Evolutionary conservation across 768 basidiomycete species (phyloP).

Genomic region (Calocybe indica): DNA sequence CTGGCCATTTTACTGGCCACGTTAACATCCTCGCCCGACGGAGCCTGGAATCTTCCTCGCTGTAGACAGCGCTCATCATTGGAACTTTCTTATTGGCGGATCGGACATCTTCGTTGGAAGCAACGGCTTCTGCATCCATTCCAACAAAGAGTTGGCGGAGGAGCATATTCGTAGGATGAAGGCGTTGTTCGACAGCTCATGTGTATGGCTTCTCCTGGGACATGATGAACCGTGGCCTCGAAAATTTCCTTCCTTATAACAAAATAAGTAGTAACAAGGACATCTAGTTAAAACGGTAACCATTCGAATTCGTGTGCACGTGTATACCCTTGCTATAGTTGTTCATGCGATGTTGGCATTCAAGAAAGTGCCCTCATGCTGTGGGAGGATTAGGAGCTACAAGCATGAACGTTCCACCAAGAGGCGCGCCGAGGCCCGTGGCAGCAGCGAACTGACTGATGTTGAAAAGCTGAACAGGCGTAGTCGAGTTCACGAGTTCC

Average conservation of each 20-base stretch:
- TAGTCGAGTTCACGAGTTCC: constrained; percentile 19
- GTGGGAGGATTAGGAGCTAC: constrained; percentile 16
- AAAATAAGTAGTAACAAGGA: no score
- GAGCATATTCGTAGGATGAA: constrained; percentile 22
- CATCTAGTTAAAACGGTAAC: no score
- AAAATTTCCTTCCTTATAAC: constrained; percentile 19
- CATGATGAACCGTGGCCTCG: constrained; percentile 48
- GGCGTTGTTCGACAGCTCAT: neutral
- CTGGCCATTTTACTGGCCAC: constrained; percentile 50
- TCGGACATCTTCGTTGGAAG: constrained; percentile 27
- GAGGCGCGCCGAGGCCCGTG: constrained; percentile 24
- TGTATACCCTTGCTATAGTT: no score
- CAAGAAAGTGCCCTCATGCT: no score
- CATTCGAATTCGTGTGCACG: no score
- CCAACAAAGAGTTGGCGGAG: constrained; percentile 33
- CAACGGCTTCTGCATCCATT: constrained; percentile 32
- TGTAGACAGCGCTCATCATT: constrained; percentile 49
- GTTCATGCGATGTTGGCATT: no score
- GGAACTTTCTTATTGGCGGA: constrained; percentile 37
- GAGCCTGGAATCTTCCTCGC: constrained; percentile 48
- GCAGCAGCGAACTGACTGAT: constrained; percentile 26
- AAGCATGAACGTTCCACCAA: constrained; percentile 31
- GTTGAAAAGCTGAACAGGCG: constrained; percentile 21
- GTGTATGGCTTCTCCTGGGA: constrained; percentile 27
- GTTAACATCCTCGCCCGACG: constrained; percentile 38